Percentiles rank a stretch among this genome's conserved stretches.
phyloP scores from a whole-genome alignment of 805 yeast species.

The Komagataella ulmi region DNA sequence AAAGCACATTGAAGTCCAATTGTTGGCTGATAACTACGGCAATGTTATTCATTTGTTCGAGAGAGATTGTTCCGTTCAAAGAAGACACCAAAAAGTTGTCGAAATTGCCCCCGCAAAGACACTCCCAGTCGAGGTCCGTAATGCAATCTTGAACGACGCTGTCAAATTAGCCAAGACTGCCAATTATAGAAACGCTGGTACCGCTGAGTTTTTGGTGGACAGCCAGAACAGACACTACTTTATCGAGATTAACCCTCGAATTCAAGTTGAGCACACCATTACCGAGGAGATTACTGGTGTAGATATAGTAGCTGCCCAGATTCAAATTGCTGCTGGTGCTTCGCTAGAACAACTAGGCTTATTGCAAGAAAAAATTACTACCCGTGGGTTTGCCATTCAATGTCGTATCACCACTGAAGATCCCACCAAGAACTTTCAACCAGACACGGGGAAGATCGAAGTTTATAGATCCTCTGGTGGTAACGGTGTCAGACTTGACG shows the following conservation, averaged over 20 bases:
- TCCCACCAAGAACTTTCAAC: slow-evolving; percentile 92
- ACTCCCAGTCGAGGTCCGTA: slow-evolving; percentile 69
- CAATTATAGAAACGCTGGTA: slow-evolving; percentile 93
- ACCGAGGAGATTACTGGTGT: slow-evolving; percentile 98
- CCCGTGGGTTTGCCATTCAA: slow-evolving; percentile 96
- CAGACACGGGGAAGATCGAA: slow-evolving; percentile 96
- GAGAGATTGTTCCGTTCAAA: slow-evolving; percentile 98
- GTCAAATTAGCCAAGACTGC: slow-evolving; percentile 83
- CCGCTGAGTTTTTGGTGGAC: slow-evolving; percentile 95
- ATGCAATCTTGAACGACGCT: slow-evolving; percentile 89
- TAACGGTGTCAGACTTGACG: slow-evolving; percentile 96
- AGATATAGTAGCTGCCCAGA: slow-evolving; percentile 95
- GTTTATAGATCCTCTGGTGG: slow-evolving; percentile 98
- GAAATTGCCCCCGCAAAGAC: slow-evolving; percentile 97
- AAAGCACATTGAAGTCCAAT: slow-evolving; percentile 95
- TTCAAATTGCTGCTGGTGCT: slow-evolving; percentile 98
- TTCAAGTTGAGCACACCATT: slow-evolving; percentile 96
- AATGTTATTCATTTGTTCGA: slow-evolving; percentile 92
- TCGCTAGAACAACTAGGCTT: slow-evolving; percentile 82
- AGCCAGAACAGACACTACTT: slow-evolving; percentile 89
- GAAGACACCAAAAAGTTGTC: slow-evolving; percentile 98
- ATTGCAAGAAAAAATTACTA: slow-evolving; percentile 86
- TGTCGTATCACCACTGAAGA: slow-evolving; percentile 99
- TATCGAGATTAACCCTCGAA: slow-evolving; percentile 97
- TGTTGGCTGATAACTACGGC: slow-evolving; percentile 87